Evolutionary conservation across 106 monocot species (phyloP).

Genomic region (Platanthera zijinensis): DNA sequence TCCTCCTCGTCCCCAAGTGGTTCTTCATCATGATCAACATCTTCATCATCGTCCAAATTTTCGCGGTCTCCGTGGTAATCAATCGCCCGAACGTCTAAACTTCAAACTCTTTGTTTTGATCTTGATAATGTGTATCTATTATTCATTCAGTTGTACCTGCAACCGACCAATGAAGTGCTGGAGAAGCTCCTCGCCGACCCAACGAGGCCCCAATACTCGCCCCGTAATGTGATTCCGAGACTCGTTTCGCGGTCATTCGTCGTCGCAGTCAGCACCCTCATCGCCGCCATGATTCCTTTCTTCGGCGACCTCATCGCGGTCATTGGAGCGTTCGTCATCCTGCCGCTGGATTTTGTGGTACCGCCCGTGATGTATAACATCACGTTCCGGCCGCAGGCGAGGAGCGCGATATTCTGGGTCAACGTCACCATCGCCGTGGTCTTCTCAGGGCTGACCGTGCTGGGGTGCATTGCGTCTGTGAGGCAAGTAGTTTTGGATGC

Average conservation of each 20-base stretch:
- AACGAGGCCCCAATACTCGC: slow-evolving; percentile 44
- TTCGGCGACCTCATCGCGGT: slow-evolving; percentile 78
- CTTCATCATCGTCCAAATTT: slow-evolving; percentile 67
- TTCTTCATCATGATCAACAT: slow-evolving; percentile 48
- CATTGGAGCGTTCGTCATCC: slow-evolving; percentile 75
- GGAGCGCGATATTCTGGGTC: slow-evolving; percentile 48
- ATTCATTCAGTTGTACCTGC: slow-evolving; percentile 59
- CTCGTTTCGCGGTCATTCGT: slow-evolving; percentile 53
- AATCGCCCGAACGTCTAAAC: too few relatives aligned
- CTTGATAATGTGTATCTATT: not conserved
- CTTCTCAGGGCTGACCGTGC: slow-evolving; percentile 43
- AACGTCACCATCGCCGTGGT: slow-evolving; percentile 44
- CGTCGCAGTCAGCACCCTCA: slow-evolving; percentile 32
- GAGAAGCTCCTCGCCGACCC: slow-evolving; percentile 65
- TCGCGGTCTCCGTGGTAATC: slow-evolving; percentile 66
- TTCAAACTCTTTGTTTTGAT: not conserved
- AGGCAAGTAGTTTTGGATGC: slow-evolving; percentile 17
- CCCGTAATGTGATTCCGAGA: slow-evolving; percentile 64
- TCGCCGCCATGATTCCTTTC: slow-evolving; percentile 92
- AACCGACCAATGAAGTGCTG: slow-evolving; percentile 78
- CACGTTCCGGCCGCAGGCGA: slow-evolving; percentile 54
- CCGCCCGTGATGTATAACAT: slow-evolving; percentile 64
- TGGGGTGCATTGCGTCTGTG: slow-evolving; percentile 34
- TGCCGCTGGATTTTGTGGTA: slow-evolving; percentile 81
- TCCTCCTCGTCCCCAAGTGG: slow-evolving; percentile 48